Evolutionary conservation across 495 filamentous ascomycete genomes (phyloP).

Genomic region (Podospora pseudocomata): DNA sequence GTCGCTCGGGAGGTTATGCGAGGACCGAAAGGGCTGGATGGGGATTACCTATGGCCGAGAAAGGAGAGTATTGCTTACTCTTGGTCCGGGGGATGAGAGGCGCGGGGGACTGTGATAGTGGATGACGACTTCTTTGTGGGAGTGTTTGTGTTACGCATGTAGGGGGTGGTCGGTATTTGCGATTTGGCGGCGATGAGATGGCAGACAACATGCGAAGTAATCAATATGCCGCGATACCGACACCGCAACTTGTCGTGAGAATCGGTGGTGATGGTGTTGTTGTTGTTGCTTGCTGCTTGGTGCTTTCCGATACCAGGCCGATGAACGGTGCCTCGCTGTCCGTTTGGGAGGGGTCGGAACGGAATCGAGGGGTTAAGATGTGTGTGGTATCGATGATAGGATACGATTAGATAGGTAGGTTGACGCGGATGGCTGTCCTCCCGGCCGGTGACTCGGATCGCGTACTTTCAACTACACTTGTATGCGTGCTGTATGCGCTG

Average conservation of each 20-base stretch:
- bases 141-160: neutral
- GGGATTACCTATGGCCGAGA: neutral
- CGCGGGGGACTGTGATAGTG: neutral
- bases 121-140: neutral
- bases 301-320: neutral
- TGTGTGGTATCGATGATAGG: neutral
- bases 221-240: neutral
- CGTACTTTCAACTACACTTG: neutral
- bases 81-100: neutral
- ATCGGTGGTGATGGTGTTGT: neutral
- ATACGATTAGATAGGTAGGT: neutral
- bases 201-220: neutral
- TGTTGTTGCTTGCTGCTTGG: too few relatives aligned
- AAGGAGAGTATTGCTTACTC: neutral
- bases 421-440: neutral
- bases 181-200: neutral
- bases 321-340: neutral
- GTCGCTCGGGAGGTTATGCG: neutral
- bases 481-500: neutral
- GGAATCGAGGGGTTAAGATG: neutral
- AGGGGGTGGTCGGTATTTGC: neutral
- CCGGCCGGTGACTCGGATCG: neutral
- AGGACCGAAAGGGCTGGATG: neutral
- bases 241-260: neutral
- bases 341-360: neutral